These are phyloP conservation scores for Salvia miltiorrhiza DNA, from an alignment of 257 asterid genomes.

Conservation along the genomic window DNA sequence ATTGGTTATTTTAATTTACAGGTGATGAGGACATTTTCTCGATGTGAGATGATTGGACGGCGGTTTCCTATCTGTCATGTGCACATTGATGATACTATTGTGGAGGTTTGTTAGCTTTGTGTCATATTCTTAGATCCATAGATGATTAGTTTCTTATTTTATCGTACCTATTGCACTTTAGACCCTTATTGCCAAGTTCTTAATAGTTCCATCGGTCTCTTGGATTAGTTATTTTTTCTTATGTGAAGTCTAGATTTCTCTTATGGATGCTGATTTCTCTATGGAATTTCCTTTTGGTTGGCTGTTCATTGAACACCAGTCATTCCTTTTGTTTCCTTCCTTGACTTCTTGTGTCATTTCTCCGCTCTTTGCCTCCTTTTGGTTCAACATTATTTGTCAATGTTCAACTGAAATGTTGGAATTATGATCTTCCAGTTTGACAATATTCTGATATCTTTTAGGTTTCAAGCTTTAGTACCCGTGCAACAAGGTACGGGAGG, in stretches of 20 bases:
- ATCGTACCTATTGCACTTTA: background rate
- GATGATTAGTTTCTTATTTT: background rate
- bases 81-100: slow-evolving; percentile 59
- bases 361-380: background rate
- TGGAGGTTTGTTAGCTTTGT: slow-evolving; percentile 58
- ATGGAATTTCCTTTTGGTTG: background rate
- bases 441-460: slow-evolving; percentile 24
- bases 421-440: background rate
- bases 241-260: slow-evolving; percentile 7
- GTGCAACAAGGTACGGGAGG: slow-evolving; percentile 42
- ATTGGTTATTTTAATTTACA: slow-evolving; percentile 30
- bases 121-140: slow-evolving; percentile 5
- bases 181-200: background rate
- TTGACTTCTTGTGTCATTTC: background rate
- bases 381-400: background rate
- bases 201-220: slow-evolving; percentile 10
- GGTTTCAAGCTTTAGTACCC: slow-evolving; percentile 94
- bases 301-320: background rate
- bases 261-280: background rate
- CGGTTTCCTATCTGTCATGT: slow-evolving; percentile 93
- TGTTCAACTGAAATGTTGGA: background rate
- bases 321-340: background rate
- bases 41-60: slow-evolving; percentile 67
- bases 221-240: slow-evolving; percentile 6
- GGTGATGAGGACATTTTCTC: slow-evolving; percentile 71